phyloP scores from a whole-genome alignment of 371 early-diverging fungal species.

The Mortierella sp. region DNA sequence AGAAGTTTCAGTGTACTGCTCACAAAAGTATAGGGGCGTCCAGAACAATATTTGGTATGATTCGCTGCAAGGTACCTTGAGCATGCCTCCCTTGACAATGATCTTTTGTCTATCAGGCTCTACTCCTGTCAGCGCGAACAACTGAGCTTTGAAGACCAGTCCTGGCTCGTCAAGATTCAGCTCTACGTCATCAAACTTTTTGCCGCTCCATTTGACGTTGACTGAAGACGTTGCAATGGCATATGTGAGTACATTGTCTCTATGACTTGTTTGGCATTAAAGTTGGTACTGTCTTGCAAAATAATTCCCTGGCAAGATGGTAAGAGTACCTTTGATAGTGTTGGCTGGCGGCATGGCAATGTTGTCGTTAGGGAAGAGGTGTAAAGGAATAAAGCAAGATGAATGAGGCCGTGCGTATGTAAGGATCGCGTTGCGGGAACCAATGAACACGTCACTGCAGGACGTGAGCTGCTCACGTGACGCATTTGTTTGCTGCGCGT shows the following conservation, averaged over 20 bases:
- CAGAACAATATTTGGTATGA: neutral
- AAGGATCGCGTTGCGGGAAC: neutral
- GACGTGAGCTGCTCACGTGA: neutral
- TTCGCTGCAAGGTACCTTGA: slow-evolving; percentile 76
- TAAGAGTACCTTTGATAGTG: slow-evolving; percentile 43
- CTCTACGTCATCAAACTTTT: slow-evolving; percentile 87
- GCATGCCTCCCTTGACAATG: slow-evolving; percentile 93
- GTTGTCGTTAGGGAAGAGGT: neutral
- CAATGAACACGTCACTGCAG: neutral
- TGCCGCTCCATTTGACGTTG: slow-evolving; percentile 92
- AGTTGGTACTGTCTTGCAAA: neutral
- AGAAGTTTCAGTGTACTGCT: neutral
- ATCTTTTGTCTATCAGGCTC: slow-evolving; percentile 95
- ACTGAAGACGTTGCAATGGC: slow-evolving; percentile 61
- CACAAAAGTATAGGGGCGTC: neutral
- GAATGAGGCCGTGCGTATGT: neutral
- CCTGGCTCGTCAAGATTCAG: slow-evolving; percentile 84
- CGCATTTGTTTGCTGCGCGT: too few species aligned
- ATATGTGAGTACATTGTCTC: neutral
- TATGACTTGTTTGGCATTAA: too few species aligned
- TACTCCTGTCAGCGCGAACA: slow-evolving; percentile 94
- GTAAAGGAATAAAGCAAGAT: neutral
- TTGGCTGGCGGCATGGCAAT: slow-evolving; percentile 48
- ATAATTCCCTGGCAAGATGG: neutral
- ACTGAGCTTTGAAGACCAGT: slow-evolving; percentile 88